phyloP scores from a whole-genome alignment of 2,329 filamentous ascomycete species.

The Sporothrix brasiliensis region DNA sequence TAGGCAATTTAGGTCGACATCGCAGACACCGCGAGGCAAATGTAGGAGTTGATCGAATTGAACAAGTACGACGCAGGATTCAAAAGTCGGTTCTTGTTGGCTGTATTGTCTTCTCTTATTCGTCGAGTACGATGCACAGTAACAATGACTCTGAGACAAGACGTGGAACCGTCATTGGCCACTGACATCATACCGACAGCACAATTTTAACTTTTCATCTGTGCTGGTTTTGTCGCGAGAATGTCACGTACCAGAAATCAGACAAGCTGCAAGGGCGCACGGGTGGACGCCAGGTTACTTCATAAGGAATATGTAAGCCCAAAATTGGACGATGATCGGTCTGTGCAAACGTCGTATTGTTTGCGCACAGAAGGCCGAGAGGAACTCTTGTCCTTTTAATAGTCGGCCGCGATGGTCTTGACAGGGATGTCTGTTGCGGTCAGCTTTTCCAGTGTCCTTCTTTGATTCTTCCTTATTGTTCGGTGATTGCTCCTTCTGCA shows the following conservation, averaged over 20 bases:
- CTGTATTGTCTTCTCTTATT: too few species aligned
- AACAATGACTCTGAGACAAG: too few species aligned
- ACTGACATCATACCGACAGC: constrained; percentile 11
- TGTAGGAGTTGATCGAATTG: background rate
- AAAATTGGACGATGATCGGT: background rate
- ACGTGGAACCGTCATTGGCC: too few species aligned
- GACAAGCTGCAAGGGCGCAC: background rate
- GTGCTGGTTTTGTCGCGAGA: background rate
- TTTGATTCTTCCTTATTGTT: too few species aligned
- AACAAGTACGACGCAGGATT: background rate
- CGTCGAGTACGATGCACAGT: too few species aligned
- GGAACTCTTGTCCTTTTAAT: background rate
- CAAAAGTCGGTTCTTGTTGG: too few species aligned
- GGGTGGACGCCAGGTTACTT: background rate
- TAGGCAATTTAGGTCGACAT: constrained; percentile 18
- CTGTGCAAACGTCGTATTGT: background rate
- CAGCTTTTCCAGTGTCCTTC: too few species aligned
- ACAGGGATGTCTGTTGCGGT: too few species aligned
- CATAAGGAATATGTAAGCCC: too few species aligned
- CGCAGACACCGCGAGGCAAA: background rate
- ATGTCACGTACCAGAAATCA: background rate
- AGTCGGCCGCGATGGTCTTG: background rate
- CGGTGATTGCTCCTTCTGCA: background rate
- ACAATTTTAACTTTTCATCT: background rate
- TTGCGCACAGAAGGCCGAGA: background rate